Evolutionary conservation across 2,329 filamentous ascomycete genomes (phyloP).

Genomic region (Ascochyta clinopodiicola): DNA sequence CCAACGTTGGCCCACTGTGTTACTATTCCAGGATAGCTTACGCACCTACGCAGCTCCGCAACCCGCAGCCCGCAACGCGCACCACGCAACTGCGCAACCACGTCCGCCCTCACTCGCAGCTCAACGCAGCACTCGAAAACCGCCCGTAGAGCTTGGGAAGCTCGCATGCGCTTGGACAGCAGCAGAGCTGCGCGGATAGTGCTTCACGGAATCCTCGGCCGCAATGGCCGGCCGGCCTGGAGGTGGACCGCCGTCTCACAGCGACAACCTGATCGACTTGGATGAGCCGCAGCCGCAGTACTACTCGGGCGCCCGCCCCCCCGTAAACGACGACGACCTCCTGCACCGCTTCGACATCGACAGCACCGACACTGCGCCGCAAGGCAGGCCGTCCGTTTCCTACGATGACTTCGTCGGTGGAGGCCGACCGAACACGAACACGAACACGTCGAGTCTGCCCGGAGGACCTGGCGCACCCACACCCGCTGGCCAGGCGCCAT

Average conservation of each 20-base stretch:
- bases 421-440: conserved; percentile 51
- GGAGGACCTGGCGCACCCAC: conserved; percentile 52
- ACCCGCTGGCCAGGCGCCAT: conserved; percentile 46
- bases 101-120: conserved; percentile 19
- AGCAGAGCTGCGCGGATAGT: conserved; percentile 33
- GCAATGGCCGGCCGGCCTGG: conserved; percentile 63
- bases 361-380: conserved; percentile 66
- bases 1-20: conserved; percentile 11
- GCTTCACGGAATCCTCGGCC: conserved; percentile 33
- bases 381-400: conserved; percentile 81
- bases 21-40: conserved; percentile 23
- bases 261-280: conserved; percentile 73
- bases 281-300: conserved; percentile 76
- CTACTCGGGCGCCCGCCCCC: conserved; percentile 75
- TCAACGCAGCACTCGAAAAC: conserved; percentile 6
- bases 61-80: no score
- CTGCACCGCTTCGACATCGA: conserved; percentile 76
- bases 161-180: conserved; percentile 35
- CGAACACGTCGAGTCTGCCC: conserved; percentile 48
- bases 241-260: conserved; percentile 56
- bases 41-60: no score
- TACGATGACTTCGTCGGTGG: conserved; percentile 94
- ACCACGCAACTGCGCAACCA: conserved; percentile 19
- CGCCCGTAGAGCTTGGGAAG: neutral
- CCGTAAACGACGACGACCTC: conserved; percentile 82